phyloP scores from a whole-genome alignment of 2,329 filamentous ascomycete genomes.

The Calonectria henricotiae region DNA sequence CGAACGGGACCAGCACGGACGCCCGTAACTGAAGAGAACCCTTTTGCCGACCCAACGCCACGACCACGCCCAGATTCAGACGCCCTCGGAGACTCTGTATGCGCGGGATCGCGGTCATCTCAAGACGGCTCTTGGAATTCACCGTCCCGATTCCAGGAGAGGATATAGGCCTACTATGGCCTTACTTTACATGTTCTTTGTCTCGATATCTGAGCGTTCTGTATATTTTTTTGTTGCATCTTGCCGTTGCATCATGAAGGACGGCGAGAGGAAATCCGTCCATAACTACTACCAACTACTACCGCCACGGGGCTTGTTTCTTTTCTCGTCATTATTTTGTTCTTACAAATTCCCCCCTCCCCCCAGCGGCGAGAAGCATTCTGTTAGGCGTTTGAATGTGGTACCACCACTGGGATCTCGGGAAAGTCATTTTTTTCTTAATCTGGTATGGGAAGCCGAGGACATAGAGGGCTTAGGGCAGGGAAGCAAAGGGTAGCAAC shows the following conservation, averaged over 20 bases:
- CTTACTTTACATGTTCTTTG: constrained; percentile 37
- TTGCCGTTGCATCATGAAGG: constrained; percentile 40
- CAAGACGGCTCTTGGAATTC: constrained; percentile 50
- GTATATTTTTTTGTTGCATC: constrained; percentile 47
- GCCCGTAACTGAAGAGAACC: constrained; percentile 71
- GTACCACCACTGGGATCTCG: constrained; percentile 49
- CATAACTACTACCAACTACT: constrained; percentile 37
- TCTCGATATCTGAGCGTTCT: constrained; percentile 51
- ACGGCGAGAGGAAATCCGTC: constrained; percentile 35
- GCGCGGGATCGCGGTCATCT: constrained; percentile 43
- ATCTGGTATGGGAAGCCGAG: constrained; percentile 40
- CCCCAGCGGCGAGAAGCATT: constrained; percentile 47
- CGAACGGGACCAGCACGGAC: constrained; percentile 78
- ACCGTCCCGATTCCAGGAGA: constrained; percentile 53
- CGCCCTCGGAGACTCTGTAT: constrained; percentile 47
- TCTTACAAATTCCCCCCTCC: constrained; percentile 38
- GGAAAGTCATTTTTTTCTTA: constrained; percentile 37
- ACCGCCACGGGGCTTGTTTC: constrained; percentile 32
- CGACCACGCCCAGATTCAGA: constrained; percentile 50
- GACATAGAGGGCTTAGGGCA: constrained; percentile 37
- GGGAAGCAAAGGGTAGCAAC: constrained; percentile 30
- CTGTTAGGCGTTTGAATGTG: constrained; percentile 51
- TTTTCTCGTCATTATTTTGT: constrained; percentile 33
- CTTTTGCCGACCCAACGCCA: constrained; percentile 62
- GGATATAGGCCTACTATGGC: constrained; percentile 46